These are phyloP conservation scores for Platismatia glauca DNA, from an alignment of 495 filamentous ascomycete genomes.

Conservation along the genomic window DNA sequence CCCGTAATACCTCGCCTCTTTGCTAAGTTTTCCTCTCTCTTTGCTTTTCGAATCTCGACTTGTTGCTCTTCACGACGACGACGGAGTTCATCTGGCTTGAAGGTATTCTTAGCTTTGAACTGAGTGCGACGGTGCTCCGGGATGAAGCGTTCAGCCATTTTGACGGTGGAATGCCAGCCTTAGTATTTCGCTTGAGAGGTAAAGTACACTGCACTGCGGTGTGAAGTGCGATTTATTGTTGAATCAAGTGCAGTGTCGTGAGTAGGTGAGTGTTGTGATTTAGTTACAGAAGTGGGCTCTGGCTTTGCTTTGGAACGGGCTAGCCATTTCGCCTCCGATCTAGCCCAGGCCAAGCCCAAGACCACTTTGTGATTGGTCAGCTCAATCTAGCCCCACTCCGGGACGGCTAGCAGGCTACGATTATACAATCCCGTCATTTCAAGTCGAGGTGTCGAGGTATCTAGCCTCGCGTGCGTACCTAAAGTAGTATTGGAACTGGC, in stretches of 20 bases:
- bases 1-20: conserved; percentile 90
- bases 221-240: background rate
- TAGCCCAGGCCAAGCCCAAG: background rate
- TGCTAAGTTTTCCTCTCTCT: conserved; percentile 96
- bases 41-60: conserved; percentile 96
- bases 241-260: background rate
- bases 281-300: background rate
- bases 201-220: background rate
- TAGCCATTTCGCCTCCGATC: background rate
- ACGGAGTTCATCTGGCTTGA: conserved; percentile 97
- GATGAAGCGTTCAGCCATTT: conserved; percentile 96
- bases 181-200: background rate
- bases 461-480: background rate
- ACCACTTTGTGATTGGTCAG: background rate
- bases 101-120: conserved; percentile 97
- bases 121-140: conserved; percentile 98
- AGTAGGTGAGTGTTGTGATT: background rate
- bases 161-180: conserved; percentile 1
- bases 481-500: background rate
- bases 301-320: background rate
- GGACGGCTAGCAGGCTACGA: background rate
- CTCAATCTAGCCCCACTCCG: background rate
- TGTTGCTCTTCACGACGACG: conserved; percentile 98
- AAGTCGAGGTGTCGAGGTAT: too few relatives aligned
- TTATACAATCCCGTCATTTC: too few relatives aligned